phyloP scores from a whole-genome alignment of 441 rosid species.

The Euphorbia corollata region DNA sequence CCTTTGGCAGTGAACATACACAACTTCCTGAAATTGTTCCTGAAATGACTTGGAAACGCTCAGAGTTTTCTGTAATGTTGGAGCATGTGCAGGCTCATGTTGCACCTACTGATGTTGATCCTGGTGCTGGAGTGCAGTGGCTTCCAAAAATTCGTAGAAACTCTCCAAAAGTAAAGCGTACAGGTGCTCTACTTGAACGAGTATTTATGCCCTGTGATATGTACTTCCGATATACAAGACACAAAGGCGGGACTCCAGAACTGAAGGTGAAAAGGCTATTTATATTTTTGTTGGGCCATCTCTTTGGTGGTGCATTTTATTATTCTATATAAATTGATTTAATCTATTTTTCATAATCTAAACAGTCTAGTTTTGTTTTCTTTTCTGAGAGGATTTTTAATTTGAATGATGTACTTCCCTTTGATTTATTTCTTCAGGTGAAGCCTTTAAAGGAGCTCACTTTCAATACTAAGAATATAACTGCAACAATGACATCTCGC shows the following conservation, averaged over 20 bases:
- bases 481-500: slow-evolving; percentile 96
- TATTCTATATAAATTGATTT: background rate
- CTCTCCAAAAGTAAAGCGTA: slow-evolving; percentile 91
- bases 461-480: slow-evolving; percentile 78
- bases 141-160: slow-evolving; percentile 79
- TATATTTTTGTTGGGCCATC: slow-evolving; percentile 9
- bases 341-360: slow-evolving; percentile 2
- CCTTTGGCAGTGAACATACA: slow-evolving; percentile 47
- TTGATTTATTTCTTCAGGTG: slow-evolving; percentile 45
- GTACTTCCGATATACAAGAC: slow-evolving; percentile 89
- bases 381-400: slow-evolving; percentile 13
- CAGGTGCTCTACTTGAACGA: slow-evolving; percentile 94
- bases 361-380: slow-evolving; percentile 8
- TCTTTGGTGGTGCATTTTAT: slow-evolving; percentile 1
- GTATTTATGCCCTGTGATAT: slow-evolving; percentile 98
- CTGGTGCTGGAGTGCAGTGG: slow-evolving; percentile 99
- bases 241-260: slow-evolving; percentile 93
- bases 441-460: slow-evolving; percentile 96
- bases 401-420: slow-evolving; percentile 18
- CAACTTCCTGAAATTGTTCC: slow-evolving; percentile 64
- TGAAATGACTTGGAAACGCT: slow-evolving; percentile 87
- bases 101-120: slow-evolving; percentile 99
- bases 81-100: slow-evolving; percentile 99
- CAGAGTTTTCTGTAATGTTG: slow-evolving; percentile 92
- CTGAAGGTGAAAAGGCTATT: slow-evolving; percentile 57